Percentiles rank a stretch among this genome's conserved stretches.
Conservation (phyloP, 805 yeast genomes). For the Wickerhamiella australiensis region DNA sequence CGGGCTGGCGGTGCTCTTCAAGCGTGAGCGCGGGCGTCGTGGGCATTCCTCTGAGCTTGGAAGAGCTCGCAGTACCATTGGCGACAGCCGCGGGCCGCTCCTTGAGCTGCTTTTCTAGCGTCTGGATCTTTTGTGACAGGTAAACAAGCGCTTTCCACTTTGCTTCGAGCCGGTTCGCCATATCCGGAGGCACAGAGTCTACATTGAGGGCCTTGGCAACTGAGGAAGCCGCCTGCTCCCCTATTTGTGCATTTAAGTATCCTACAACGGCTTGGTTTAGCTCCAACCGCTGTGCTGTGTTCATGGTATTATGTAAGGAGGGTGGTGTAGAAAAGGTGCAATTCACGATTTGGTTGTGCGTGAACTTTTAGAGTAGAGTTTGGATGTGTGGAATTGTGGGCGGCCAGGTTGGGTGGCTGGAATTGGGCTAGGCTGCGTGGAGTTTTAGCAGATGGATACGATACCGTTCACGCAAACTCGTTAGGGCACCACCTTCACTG, state of each 20-base stretch:
- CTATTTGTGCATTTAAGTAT: conserved; percentile 33
- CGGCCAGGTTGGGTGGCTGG: no score
- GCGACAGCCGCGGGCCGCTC: conserved; percentile 25
- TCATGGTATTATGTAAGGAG: conserved; percentile 13
- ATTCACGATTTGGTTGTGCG: no score
- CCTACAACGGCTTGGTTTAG: conserved; percentile 38
- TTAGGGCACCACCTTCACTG: not conserved
- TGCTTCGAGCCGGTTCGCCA: conserved; percentile 38
- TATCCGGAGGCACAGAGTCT: conserved; percentile 21
- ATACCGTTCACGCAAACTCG: no score
- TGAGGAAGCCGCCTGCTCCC: conserved; percentile 11
- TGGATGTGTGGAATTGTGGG: no score
- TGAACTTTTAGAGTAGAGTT: no score
- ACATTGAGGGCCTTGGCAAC: conserved; percentile 23
- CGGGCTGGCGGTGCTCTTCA: conserved; percentile 46
- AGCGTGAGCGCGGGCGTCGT: conserved; percentile 30
- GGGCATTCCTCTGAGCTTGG: conserved; percentile 34
- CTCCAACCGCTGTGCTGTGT: conserved; percentile 36
- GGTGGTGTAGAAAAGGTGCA: not conserved
- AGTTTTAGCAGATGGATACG: no score
- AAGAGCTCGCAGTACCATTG: conserved; percentile 37
- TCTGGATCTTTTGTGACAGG: conserved; percentile 58
- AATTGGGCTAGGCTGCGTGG: no score
- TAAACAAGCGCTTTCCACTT: conserved; percentile 83
- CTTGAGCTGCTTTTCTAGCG: conserved; percentile 48